phyloP scores from a whole-genome alignment of 208 protist genomes.

The Histomonas meleagridis region DNA sequence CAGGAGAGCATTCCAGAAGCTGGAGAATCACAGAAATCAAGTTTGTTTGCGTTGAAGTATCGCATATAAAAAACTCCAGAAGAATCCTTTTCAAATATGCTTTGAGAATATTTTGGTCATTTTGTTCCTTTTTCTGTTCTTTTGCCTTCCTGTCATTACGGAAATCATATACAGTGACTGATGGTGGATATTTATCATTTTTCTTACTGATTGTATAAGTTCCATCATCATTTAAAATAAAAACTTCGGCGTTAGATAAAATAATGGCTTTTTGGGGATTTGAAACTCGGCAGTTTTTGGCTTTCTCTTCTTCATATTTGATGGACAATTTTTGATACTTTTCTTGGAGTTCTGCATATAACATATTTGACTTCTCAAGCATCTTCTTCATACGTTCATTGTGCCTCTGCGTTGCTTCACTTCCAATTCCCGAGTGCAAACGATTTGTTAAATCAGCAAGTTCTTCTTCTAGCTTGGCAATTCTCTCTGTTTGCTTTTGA shows the following conservation, averaged over 20 bases:
- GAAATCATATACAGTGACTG: background rate
- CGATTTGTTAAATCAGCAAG: background rate
- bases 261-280: background rate
- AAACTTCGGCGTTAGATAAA: background rate
- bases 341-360: constrained; percentile 1
- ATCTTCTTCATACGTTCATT: constrained; percentile 31
- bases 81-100: constrained; percentile 15
- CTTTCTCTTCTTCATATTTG: constrained; percentile 2
- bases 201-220: background rate
- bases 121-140: background rate
- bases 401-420: background rate
- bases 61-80: constrained; percentile 20
- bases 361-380: background rate
- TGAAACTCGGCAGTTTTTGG: background rate
- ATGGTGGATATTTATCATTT: background rate
- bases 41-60: background rate
- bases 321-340: constrained; percentile 11
- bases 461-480: constrained; percentile 1
- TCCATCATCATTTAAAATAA: background rate
- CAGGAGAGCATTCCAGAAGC: background rate
- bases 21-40: background rate
- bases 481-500: background rate
- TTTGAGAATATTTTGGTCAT: background rate
- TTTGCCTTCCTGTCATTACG: background rate
- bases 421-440: background rate